These are phyloP conservation scores for Trypanosoma caninum DNA, from an alignment of 208 protist genomes.

Conservation along the genomic window DNA sequence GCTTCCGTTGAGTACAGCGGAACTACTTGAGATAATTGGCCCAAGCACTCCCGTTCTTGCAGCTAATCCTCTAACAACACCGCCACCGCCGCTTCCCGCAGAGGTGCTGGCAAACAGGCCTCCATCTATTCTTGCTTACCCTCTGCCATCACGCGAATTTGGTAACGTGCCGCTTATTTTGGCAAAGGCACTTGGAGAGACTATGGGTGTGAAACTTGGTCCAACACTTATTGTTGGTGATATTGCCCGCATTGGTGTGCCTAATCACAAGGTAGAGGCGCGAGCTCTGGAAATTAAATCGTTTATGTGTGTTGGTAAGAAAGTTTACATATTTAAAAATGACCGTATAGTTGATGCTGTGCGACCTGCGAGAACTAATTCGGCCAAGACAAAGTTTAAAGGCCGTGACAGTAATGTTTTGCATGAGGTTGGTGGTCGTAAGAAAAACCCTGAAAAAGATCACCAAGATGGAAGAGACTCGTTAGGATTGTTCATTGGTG, in stretches of 20 bases:
- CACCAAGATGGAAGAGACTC: not conserved
- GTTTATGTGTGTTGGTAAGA: slow-evolving; percentile 75
- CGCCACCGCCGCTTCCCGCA: slow-evolving; percentile 74
- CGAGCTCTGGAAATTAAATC: slow-evolving; percentile 70
- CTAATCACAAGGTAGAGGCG: slow-evolving; percentile 78
- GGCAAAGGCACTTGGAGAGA: slow-evolving; percentile 76
- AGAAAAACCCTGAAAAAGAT: not conserved
- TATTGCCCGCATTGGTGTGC: slow-evolving; percentile 79
- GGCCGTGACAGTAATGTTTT: too few relatives aligned
- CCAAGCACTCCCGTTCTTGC: slow-evolving; percentile 10
- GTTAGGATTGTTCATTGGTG: too few relatives aligned
- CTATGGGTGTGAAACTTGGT: slow-evolving; percentile 76
- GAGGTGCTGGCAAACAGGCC: slow-evolving; percentile 59
- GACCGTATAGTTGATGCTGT: slow-evolving; percentile 82
- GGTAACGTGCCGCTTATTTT: slow-evolving; percentile 73
- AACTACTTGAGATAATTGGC: slow-evolving; percentile 67
- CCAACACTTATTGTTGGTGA: slow-evolving; percentile 78
- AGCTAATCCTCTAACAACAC: slow-evolving; percentile 46
- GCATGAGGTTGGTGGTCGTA: slow-evolving; percentile 13
- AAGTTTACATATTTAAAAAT: slow-evolving; percentile 85
- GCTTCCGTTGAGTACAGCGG: slow-evolving; percentile 36
- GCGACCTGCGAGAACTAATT: too few relatives aligned
- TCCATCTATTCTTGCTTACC: slow-evolving; percentile 82
- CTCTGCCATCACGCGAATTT: slow-evolving; percentile 54
- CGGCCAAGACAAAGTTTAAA: too few relatives aligned